Base-by-base conservation (phyloP, 2,329 filamentous ascomycete species). In the Amphichorda felina region DNA sequence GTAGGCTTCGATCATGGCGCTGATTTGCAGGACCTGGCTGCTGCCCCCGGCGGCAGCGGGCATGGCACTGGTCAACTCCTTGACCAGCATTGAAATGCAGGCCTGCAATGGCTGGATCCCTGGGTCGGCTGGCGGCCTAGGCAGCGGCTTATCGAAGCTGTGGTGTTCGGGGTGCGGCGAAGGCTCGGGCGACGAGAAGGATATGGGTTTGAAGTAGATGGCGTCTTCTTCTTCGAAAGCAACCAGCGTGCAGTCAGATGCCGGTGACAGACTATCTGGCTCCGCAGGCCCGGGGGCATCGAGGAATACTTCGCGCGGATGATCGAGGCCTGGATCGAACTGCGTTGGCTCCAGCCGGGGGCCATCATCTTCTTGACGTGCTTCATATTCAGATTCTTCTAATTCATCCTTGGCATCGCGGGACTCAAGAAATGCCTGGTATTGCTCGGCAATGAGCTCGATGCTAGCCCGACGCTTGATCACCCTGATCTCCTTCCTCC, bases 1-100 rank as follows among this genome's bases (percentile, higher is more conserved):
- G 44, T 74, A 74, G 3, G 70, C 69, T 43, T 73, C 70, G 34
- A 74, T 74, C 70, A 74, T 73, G 30, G 68, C 58, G 62, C 65
- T 66, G 14, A 73, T 49, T 45, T 74, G 70, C 28, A 74, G 45
- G 2, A 63, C 60, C 11, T 33, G 30, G n/a, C 17, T 22, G 27
- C 17, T 36, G 27, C 18, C 19, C 7, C 5, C 17, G 14, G n/a
- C 13, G 2, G 30, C 36, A 8, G 25, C 16, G 8, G 30, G 8
- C 19, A 11, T 33, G 49, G 36, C 27, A 67, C 43, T 0, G 61
- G 64, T 60, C 8, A 75, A 53, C 40, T 74, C 68, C 15, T 57
- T 57, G 4, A 60, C 63, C 27, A 75, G 55, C 3, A 75, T 55
- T 35, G 70, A 61, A 8, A 71, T 50, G 34, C 65, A 66, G 29